Evolutionary conservation across 495 filamentous ascomycete species (phyloP).

Genomic region (Hypoxylon intermedium): DNA sequence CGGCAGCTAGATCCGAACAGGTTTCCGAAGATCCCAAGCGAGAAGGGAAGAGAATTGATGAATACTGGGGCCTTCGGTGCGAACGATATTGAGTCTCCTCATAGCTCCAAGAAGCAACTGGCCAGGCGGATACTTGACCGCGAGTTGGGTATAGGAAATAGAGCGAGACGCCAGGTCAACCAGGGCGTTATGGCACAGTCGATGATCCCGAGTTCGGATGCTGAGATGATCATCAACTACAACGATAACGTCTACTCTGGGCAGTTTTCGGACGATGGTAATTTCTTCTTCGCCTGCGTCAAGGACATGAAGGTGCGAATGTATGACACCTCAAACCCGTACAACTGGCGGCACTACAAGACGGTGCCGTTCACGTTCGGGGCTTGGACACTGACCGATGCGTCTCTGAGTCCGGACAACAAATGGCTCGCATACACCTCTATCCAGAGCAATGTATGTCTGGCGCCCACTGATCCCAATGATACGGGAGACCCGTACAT

Average conservation of each 20-base stretch:
- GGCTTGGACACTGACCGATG: slow-evolving; percentile 96
- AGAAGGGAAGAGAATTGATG: slow-evolving; percentile 79
- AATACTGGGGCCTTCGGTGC: slow-evolving; percentile 76
- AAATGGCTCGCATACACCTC: slow-evolving; percentile 88
- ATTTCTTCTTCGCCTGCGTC: slow-evolving; percentile 95
- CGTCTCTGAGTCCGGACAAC: slow-evolving; percentile 90
- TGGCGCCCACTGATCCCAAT: slow-evolving; percentile 85
- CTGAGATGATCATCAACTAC: slow-evolving; percentile 90
- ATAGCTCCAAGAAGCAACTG: slow-evolving; percentile 65
- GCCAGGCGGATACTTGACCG: slow-evolving; percentile 75
- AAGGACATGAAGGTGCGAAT: slow-evolving; percentile 94
- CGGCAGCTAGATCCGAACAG: slow-evolving; percentile 49
- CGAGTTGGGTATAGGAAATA: slow-evolving; percentile 71
- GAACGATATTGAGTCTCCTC: slow-evolving; percentile 60
- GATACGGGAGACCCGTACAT: slow-evolving; percentile 76
- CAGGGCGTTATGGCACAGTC: slow-evolving; percentile 70
- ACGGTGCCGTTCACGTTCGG: slow-evolving; percentile 84
- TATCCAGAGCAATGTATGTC: slow-evolving; percentile 78
- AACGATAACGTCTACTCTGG: slow-evolving; percentile 88
- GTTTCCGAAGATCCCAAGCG: slow-evolving; percentile 80
- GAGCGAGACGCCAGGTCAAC: slow-evolving; percentile 59
- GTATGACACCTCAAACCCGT: slow-evolving; percentile 97
- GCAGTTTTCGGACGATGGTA: slow-evolving; percentile 95
- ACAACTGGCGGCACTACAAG: slow-evolving; percentile 95
- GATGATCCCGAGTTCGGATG: slow-evolving; percentile 73